Base-by-base conservation (phyloP, 768 basidiomycete genomes). In the Leccinum truebloodii region DNA sequence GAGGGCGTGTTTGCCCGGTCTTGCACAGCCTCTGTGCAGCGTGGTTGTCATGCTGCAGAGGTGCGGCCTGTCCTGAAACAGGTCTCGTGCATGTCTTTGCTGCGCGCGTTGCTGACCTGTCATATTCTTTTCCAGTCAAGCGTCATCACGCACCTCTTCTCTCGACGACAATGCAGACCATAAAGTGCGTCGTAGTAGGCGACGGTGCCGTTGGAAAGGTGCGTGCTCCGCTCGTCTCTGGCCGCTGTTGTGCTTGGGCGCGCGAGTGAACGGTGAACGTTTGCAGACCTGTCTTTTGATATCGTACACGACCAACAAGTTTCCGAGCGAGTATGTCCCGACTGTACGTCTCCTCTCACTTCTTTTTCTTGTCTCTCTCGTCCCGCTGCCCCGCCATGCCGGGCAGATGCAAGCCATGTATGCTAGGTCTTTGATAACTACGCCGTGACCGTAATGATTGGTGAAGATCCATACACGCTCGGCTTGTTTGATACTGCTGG, bases 371-470 rank as follows among this genome's bases (percentile, higher is more conserved):
- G 44, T 46, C 44, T 58, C 26, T 22, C 9, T 46, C 57, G 13
- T 50, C 14, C 52, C 14, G 34, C 52, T 56, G 50, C 32, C 18
- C 28, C 52, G n/a, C 39, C 22, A 22, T 52, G 49, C 48, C 61
- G 65, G 62, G 56, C 66, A 72, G 54, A 68, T 28, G 55, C 61
- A 22, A 61, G 53, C 54, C 50, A 46, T 62, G 35, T 66, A 59
- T 64, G 59, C 61, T 77, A 93, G 92, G 90, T 94, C 61, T 95
- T 95, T 76, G 93, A 96, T 78, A 96, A 96, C 78, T 95, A 95
- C 79, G 97, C 97, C 63, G 97, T 98, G 63, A 98, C 96, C n/a
- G 97, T 99, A 60, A 98, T 99, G 97, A 98, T 99, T 78, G 96
- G 96, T 56, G 97, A 98, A 71, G 96, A 98, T 78, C 96, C 97